Evolutionary conservation across 192 early-diverging fungal genomes (phyloP), one percentile per base, ranked within the genome.

Genomic region (Mortierella alpina): DNA sequence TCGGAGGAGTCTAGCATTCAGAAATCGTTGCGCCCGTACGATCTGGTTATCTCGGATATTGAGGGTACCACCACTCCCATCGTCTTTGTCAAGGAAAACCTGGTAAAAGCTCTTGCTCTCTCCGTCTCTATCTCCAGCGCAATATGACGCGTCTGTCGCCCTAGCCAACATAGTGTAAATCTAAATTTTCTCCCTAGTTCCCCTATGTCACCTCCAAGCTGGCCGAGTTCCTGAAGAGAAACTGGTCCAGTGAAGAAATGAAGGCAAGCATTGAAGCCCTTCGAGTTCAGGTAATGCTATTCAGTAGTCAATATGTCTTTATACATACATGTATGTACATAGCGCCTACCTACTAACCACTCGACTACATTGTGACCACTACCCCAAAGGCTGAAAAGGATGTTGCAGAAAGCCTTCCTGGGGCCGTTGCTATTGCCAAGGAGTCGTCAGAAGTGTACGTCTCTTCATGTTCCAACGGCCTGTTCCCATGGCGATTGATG

Each of bases 61-160:
- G 96, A 98, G 82, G 96, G 98, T 17, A 99, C 98, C 2, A 98
- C 96, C 7, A 97, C 96, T 2, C 96, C 97, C 17, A 97, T 99
- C 42, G 90, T 95, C 23, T 99, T 98, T 88, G 97, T 99, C 20
- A 95, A 96, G 83, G 95, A 97, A 56, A 88, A 88, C 13, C 83
- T 99, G 70, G 88, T 90, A 72, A 51, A 72, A 51, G 70, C 44
- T 11, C 12, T 46, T 59, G n/a, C 7, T 13, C 48, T 18, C 6
- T 55, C 53, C n/a, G 18, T 55, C 7, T n/a, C 22, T 55, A 1
- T 18, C 53, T 20, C 22, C 53, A n/a, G 40, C 42, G 22, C 10
- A 50, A 14, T 50, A 14, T 17, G 47, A 50, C n/a, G 8, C 23
- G 9, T 31, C 31, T 52, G 17, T 12, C 1, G 50, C 47, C 47